Percentiles rank a stretch among this genome's conserved stretches.
Conservation (phyloP, 768 basidiomycete species). For the Boletus tylopilopsis region DNA sequence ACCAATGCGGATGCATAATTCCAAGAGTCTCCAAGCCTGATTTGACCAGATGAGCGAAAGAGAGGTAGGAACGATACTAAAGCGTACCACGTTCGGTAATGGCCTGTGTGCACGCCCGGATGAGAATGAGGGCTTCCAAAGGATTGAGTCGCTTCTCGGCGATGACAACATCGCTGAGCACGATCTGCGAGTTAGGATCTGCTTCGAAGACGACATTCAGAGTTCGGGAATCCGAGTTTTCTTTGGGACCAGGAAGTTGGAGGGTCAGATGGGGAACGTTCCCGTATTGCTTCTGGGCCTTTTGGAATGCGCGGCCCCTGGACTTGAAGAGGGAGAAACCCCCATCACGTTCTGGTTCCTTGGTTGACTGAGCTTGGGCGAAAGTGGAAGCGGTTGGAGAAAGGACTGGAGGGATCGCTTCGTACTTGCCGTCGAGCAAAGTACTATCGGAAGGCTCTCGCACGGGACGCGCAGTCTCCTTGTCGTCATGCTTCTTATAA, state of each 20-base stretch:
- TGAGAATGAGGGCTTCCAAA: conserved; percentile 56
- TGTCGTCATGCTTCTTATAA: conserved; percentile 64
- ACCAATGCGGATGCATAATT: conserved; percentile 84
- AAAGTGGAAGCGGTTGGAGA: conserved; percentile 33
- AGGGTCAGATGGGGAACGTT: conserved; percentile 58
- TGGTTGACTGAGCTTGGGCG: conserved; percentile 19
- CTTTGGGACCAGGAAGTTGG: conserved; percentile 52
- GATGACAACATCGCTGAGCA: conserved; percentile 52
- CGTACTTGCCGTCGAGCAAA: conserved; percentile 72
- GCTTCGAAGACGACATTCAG: conserved; percentile 60
- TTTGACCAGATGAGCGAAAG: conserved; percentile 1
- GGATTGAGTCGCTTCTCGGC: conserved; percentile 58
- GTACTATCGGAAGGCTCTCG: conserved; percentile 39
- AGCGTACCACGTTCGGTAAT: conserved; percentile 61
- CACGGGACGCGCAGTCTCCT: conserved; percentile 30
- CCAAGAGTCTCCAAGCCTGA: conserved; percentile 79
- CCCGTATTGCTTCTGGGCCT: conserved; percentile 34
- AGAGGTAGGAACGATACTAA: conserved; percentile 2
- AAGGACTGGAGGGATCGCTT: conserved; percentile 52
- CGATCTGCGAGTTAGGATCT: conserved; percentile 44
- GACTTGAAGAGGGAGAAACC: conserved; percentile 49
- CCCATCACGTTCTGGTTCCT: conserved; percentile 40
- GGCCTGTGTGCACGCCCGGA: conserved; percentile 64
- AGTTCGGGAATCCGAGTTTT: conserved; percentile 42
- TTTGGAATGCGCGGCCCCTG: conserved; percentile 39